phyloP scores from a whole-genome alignment of 306 rosid genomes.

The Prunus fruticosa region DNA sequence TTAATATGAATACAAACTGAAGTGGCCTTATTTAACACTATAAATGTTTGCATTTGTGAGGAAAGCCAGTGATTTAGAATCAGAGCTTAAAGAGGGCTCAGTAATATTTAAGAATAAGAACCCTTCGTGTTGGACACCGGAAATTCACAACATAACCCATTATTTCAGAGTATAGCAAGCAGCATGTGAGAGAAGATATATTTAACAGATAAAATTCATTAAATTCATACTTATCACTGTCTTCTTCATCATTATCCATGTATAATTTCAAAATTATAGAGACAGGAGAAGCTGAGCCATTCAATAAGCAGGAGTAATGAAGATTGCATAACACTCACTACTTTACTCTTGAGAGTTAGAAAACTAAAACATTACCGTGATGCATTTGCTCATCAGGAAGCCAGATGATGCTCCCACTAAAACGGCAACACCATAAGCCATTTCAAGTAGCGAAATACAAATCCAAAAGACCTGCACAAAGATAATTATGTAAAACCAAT shows the following conservation, averaged over 20 bases:
- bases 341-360: background rate
- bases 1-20: background rate
- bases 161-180: background rate
- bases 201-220: background rate
- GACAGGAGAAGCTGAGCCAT: background rate
- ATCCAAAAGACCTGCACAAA: constrained; percentile 83
- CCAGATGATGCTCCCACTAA: constrained; percentile 72
- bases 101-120: background rate
- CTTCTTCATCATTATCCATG: background rate
- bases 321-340: background rate
- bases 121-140: background rate
- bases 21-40: background rate
- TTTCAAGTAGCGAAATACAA: constrained; percentile 81
- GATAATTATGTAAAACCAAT: constrained; percentile 4
- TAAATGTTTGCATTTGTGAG: background rate
- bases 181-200: background rate
- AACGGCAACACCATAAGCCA: constrained; percentile 77
- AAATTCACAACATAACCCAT: background rate
- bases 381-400: constrained; percentile 66
- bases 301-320: background rate
- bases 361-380: constrained; percentile 55
- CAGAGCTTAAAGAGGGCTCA: background rate
- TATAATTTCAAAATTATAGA: background rate
- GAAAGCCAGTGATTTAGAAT: background rate
- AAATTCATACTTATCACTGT: background rate